Conservation (phyloP, 139 green algal species). For the Tetradesmus obliquus region DNA sequence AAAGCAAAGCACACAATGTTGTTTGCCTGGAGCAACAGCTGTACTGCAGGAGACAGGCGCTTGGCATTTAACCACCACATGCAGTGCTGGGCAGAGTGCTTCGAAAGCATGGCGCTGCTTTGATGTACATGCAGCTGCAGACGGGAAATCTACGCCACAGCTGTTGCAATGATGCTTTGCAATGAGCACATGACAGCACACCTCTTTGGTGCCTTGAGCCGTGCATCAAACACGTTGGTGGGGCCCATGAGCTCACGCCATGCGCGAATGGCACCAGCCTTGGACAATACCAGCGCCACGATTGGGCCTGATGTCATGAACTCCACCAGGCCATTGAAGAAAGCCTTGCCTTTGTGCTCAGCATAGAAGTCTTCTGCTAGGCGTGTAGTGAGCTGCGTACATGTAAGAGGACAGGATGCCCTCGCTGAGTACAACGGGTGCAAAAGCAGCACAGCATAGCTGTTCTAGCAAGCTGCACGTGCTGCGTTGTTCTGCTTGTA, state of each 20-base stretch:
- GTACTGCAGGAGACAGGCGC: neutral
- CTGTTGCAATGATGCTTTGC: too few species aligned
- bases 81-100: too few species aligned
- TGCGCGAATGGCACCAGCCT: conserved; percentile 68
- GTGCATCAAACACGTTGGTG: conserved; percentile 76
- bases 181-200: neutral
- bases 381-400: conserved; percentile 62
- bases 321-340: conserved; percentile 75
- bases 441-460: neutral
- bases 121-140: too few species aligned
- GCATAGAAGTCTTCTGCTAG: conserved; percentile 86
- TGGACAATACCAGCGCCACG: conserved; percentile 76
- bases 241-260: conserved; percentile 86
- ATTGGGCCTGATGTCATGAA: conserved; percentile 88
- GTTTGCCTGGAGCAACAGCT: neutral
- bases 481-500: neutral
- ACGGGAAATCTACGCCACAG: too few species aligned
- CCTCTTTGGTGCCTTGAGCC: conserved; percentile 51
- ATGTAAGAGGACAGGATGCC: neutral
- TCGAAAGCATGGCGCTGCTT: too few species aligned
- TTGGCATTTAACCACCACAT: conserved; percentile 60
- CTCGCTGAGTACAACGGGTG: too few species aligned
- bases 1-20: neutral
- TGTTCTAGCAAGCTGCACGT: neutral
- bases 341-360: conserved; percentile 83